Evolutionary conservation across 805 yeast species (phyloP), one percentile per base, ranked within the genome.

Genomic region (Barnettozyma populi): DNA sequence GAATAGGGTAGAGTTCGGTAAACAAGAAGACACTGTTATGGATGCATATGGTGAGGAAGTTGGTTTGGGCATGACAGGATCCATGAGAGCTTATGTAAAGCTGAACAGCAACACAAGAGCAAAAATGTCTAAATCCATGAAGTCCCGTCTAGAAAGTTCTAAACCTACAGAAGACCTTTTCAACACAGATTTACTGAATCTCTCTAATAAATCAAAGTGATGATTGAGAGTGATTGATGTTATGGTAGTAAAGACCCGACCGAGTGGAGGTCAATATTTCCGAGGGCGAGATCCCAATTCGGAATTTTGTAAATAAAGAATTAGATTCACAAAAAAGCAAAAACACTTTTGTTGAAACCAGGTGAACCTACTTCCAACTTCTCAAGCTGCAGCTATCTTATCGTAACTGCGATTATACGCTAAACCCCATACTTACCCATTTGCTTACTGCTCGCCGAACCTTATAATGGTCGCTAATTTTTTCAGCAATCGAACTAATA

Each of bases 1-100:
- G 58, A 90, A 92, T 62, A 78, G 86, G 59, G 75, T 90, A 79
- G 84, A 75, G 37, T 90, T 92, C 67, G 97, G 95, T 7, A 76
- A 82, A 56, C 72, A 74, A 52, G 96, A 88, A 60, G 79, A 74
- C 19, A 74, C 82, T 1, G 68, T 73, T 3, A 68, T 70, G 51
- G 90, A 85, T 52, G 72, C 80, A 0, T 84, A 71, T 60, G 95
- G 95, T 10, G 90, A 87, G 45, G 96, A 88, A 57, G 70, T 85
- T 29, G 96, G 96, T 0, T 59, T 89, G 43, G 96, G 96, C 3
- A 80, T 87, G 88, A 52, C 62, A 18, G 65, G 65, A 13, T 49
- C 61, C 2, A 57, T 61, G 50, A 57, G 45, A 14, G 68, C 19
- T 46, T 25, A 59, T 5, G 50, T 62, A 6, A 56, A 59, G 5